A percentile compares a stretch with the other conserved stretches of the same genome.
Conservation (phyloP, 2,329 filamentous ascomycete genomes). For the Decorospora gaudefroyi region DNA sequence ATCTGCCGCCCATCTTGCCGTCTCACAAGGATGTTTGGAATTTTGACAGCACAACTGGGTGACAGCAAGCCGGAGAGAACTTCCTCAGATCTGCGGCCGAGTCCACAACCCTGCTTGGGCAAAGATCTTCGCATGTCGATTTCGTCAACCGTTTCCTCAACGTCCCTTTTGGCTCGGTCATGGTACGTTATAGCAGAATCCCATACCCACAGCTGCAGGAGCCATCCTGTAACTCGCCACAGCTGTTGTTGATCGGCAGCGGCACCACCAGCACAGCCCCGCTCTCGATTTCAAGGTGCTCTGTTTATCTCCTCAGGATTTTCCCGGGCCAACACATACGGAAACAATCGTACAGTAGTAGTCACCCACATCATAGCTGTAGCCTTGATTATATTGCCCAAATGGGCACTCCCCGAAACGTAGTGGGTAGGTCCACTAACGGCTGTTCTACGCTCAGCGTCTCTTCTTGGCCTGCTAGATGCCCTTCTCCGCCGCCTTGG, state of each 20-base stretch:
- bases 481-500: too few species aligned
- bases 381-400: too few species aligned
- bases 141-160: neutral
- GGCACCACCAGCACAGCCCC: constrained; percentile 7
- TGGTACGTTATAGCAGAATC: neutral
- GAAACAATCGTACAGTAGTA: too few species aligned
- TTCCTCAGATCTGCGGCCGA: constrained; percentile 4
- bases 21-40: neutral
- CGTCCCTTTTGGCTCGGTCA: too few species aligned
- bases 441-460: too few species aligned
- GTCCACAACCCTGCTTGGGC: too few species aligned
- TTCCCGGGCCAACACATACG: too few species aligned
- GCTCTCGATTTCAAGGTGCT: neutral
- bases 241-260: neutral
- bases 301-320: neutral
- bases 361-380: too few species aligned
- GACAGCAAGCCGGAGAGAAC: constrained; percentile 3
- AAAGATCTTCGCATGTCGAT: neutral
- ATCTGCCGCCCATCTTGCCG: constrained; percentile 5
- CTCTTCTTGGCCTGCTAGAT: too few species aligned
- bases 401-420: too few species aligned
- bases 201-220: neutral
- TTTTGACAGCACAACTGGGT: constrained; percentile 3
- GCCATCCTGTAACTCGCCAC: constrained; percentile 4
- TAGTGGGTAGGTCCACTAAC: too few species aligned